A percentile compares a stretch with the other conserved stretches of the same genome.
These are phyloP conservation scores for Ophiorrhiza pumila DNA, from an alignment of 257 asterid genomes.

Conservation along the genomic window DNA sequence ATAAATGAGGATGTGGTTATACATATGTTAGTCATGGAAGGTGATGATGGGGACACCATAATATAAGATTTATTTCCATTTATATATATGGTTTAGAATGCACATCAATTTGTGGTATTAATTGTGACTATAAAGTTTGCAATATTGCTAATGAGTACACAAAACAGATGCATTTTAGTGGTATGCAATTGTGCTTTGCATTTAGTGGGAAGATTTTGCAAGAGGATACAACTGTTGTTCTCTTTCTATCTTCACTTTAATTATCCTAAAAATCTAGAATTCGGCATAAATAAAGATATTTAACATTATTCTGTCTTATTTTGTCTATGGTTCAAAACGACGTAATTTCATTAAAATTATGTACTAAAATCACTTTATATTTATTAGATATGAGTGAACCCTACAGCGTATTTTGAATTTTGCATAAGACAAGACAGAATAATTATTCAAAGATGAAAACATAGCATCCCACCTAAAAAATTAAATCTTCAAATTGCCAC, in stretches of 20 bases:
- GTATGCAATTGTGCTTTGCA: neutral
- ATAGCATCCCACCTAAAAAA: neutral
- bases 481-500: neutral
- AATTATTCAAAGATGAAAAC: too few relatives aligned
- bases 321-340: too few relatives aligned
- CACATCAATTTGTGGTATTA: neutral
- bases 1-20: too few relatives aligned
- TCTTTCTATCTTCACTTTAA: neutral
- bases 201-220: neutral
- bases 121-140: neutral
- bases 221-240: neutral
- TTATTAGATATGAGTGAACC: too few relatives aligned
- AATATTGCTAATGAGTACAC: neutral
- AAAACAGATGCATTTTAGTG: neutral
- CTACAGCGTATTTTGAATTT: too few relatives aligned
- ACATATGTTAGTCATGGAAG: neutral
- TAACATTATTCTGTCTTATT: too few relatives aligned
- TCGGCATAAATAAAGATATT: neutral
- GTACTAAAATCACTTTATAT: too few relatives aligned
- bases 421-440: too few relatives aligned
- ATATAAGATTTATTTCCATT: neutral
- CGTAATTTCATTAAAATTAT: too few relatives aligned
- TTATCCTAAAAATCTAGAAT: neutral
- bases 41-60: neutral
- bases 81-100: neutral